These are phyloP conservation scores for Neurospora tetrasperma DNA, from an alignment of 495 filamentous ascomycete genomes.

Conservation along the genomic window DNA sequence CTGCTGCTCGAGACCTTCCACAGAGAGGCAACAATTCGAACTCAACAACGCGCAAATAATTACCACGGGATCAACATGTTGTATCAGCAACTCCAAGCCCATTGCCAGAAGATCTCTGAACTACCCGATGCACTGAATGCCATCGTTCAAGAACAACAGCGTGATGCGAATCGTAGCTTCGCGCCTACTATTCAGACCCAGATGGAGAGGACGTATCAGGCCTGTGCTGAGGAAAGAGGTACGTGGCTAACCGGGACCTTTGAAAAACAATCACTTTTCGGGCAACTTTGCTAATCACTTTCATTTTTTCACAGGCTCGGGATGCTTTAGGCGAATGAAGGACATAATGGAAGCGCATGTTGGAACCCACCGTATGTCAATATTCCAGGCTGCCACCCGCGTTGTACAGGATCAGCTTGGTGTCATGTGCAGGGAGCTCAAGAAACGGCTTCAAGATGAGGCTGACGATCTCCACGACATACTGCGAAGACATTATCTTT, in stretches of 20 bases:
- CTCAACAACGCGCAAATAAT: constrained; percentile 11
- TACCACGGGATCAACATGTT: constrained; percentile 19
- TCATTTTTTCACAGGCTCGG: constrained; percentile 16
- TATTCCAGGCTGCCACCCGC: constrained; percentile 42
- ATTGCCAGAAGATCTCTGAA: constrained; percentile 22
- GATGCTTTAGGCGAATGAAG: constrained; percentile 48
- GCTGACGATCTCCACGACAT: constrained; percentile 31
- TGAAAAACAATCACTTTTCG: constrained; percentile 3
- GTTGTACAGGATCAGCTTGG: constrained; percentile 32
- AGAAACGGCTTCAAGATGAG: constrained; percentile 27
- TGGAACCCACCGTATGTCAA: constrained; percentile 23
- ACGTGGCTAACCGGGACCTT: background rate
- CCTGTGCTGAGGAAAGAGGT: constrained; percentile 38
- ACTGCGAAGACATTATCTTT: constrained; percentile 38
- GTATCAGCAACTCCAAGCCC: constrained; percentile 31
- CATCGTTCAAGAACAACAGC: constrained; percentile 35
- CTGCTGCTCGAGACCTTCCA: constrained; percentile 27
- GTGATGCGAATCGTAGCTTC: constrained; percentile 48
- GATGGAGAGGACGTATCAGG: constrained; percentile 41
- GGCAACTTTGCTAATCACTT: background rate
- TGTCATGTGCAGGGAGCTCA: constrained; percentile 25
- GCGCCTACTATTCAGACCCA: constrained; percentile 27
- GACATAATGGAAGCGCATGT: constrained; percentile 42
- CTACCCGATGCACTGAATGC: constrained; percentile 20
- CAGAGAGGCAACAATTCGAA: constrained; percentile 21